Conservation (phyloP, 202 grass and related monocot species). For the Carex arenaria region DNA sequence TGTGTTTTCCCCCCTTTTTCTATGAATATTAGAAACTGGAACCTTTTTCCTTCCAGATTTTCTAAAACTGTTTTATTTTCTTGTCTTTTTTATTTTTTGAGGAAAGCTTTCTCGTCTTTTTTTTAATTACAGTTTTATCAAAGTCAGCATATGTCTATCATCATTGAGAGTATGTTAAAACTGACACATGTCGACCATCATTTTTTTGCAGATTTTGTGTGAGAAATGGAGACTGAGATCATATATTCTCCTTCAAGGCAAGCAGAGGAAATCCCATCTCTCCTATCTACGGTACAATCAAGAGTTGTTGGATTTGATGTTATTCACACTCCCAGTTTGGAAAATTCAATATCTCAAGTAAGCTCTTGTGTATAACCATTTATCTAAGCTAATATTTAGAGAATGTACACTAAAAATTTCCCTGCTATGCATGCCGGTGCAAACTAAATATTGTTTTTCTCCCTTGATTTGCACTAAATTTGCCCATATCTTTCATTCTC, state of each 20-base stretch:
- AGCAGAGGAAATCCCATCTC: conserved; percentile 16
- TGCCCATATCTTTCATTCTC: conserved; percentile 3
- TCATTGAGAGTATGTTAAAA: not conserved
- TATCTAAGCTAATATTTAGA: not conserved
- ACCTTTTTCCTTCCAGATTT: not conserved
- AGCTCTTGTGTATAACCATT: not conserved
- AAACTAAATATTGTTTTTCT: not conserved
- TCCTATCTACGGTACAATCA: conserved; percentile 10
- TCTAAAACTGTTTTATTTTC: not conserved
- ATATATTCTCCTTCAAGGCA: conserved; percentile 13
- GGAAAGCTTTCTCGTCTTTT: too few species aligned
- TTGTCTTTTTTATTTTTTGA: too few species aligned
- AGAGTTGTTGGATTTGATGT: conserved; percentile 25
- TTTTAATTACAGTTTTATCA: not conserved
- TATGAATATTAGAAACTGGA: not conserved
- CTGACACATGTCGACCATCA: not conserved
- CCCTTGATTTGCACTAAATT: conserved; percentile 1
- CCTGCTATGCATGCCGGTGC: not conserved
- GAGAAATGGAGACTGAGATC: conserved; percentile 38
- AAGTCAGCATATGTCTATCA: too few species aligned
- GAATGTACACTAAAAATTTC: not conserved
- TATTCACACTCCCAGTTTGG: not conserved
- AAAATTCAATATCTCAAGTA: conserved; percentile 5
- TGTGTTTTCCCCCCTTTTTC: not conserved
- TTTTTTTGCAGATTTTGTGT: conserved; percentile 32